Evolutionary conservation across 495 filamentous ascomycete species (phyloP).

Genomic region (Xylaria cubensis): DNA sequence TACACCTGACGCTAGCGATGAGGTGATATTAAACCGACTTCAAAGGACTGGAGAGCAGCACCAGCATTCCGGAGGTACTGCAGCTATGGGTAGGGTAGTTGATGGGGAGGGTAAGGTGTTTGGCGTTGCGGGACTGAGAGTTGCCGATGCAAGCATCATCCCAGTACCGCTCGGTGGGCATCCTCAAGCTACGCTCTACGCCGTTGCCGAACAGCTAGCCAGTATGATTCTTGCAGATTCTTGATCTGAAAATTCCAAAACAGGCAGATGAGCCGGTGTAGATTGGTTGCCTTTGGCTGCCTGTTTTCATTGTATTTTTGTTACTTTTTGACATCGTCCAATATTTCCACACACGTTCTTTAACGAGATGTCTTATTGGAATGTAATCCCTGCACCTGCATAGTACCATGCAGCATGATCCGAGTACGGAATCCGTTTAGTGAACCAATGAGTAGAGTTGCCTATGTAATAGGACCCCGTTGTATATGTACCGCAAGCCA

Average conservation of each 20-base stretch:
- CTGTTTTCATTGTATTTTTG: background rate
- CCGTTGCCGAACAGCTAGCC: slow-evolving; percentile 31
- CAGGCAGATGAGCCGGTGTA: background rate
- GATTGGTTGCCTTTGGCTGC: background rate
- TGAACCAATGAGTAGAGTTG: background rate
- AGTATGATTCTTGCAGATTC: slow-evolving; percentile 25
- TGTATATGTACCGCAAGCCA: too few relatives aligned
- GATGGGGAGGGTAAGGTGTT: slow-evolving; percentile 56
- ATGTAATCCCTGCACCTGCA: background rate
- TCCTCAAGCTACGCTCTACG: slow-evolving; percentile 31
- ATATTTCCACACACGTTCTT: slow-evolving; percentile 9
- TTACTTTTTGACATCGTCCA: background rate
- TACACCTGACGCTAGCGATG: slow-evolving; percentile 27
- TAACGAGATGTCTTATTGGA: slow-evolving; percentile 11
- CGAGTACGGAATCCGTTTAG: slow-evolving; percentile 1
- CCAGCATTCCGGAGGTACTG: slow-evolving; percentile 57
- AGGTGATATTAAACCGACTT: slow-evolving; percentile 27
- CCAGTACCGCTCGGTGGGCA: slow-evolving; percentile 40
- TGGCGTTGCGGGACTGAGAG: slow-evolving; percentile 58
- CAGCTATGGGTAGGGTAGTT: slow-evolving; percentile 61
- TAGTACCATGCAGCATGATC: slow-evolving; percentile 14
- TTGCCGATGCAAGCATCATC: slow-evolving; percentile 64
- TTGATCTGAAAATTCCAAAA: background rate
- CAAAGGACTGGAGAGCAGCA: slow-evolving; percentile 29
- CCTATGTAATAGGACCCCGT: background rate